Percentiles rank a stretch among this genome's conserved stretches.
Conservation (phyloP, 805 yeast species). For the Saccharomycopsis vini region DNA sequence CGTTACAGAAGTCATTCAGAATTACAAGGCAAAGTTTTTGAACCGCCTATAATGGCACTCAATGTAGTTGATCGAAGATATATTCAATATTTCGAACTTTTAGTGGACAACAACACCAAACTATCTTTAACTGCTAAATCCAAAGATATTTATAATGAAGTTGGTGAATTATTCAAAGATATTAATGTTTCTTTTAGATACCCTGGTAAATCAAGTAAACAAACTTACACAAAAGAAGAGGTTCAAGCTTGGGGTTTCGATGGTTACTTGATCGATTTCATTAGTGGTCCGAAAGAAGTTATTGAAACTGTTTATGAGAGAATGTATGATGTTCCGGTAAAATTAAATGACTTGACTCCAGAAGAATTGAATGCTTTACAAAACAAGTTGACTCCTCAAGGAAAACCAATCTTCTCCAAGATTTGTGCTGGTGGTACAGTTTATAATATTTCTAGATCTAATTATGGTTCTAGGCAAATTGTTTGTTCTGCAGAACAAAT, state of each 20-base stretch:
- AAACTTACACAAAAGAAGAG: constrained; percentile 25
- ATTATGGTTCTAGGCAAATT: constrained; percentile 53
- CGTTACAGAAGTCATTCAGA: constrained; percentile 29
- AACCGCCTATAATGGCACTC: constrained; percentile 68
- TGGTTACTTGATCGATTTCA: constrained; percentile 63
- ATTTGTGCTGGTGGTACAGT: constrained; percentile 40
- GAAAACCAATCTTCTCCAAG: constrained; percentile 38
- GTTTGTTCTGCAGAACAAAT: constrained; percentile 23
- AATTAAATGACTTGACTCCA: constrained; percentile 36
- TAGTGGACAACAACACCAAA: constrained; percentile 44
- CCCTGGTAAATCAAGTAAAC: constrained; percentile 18
- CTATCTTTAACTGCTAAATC: constrained; percentile 56
- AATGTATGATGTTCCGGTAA: constrained; percentile 50
- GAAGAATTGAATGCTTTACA: constrained; percentile 30
- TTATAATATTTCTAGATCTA: constrained; percentile 45
- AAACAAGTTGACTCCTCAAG: constrained; percentile 32
- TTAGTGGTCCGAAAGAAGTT: constrained; percentile 67
- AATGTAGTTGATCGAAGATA: constrained; percentile 39
- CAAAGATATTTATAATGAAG: constrained; percentile 37
- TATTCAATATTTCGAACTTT: constrained; percentile 49
- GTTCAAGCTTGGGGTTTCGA: constrained; percentile 59
- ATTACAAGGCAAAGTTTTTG: constrained; percentile 41
- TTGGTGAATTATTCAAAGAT: constrained; percentile 34
- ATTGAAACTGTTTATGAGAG: constrained; percentile 52
- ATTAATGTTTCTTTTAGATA: constrained; percentile 53